Percentiles rank a stretch among this genome's conserved stretches.
These are phyloP conservation scores for Pichia manshurica DNA, from an alignment of 805 yeast species.

Conservation along the genomic window DNA sequence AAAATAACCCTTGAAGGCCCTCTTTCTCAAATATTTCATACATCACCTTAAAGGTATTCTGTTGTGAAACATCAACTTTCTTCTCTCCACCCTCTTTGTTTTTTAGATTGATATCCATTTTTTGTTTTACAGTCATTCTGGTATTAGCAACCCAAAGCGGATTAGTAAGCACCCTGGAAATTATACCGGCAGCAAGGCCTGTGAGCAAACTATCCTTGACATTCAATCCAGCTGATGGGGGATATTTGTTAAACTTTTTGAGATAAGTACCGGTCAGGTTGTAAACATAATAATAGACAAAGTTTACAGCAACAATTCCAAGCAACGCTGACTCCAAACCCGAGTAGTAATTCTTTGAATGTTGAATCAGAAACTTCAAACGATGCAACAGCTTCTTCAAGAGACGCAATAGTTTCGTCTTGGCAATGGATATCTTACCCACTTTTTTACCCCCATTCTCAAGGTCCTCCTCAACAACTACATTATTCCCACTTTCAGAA, in stretches of 20 bases:
- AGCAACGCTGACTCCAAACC: slow-evolving; percentile 85
- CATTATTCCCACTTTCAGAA: slow-evolving; percentile 1
- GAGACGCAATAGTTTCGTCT: background rate
- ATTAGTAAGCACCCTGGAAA: slow-evolving; percentile 75
- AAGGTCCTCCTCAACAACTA: background rate
- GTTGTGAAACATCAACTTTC: slow-evolving; percentile 22
- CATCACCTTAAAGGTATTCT: slow-evolving; percentile 50
- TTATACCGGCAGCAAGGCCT: slow-evolving; percentile 83
- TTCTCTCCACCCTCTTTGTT: slow-evolving; percentile 10
- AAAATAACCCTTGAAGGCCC: slow-evolving; percentile 67
- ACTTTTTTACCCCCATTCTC: background rate
- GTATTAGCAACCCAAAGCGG: slow-evolving; percentile 97
- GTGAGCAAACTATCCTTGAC: slow-evolving; percentile 56
- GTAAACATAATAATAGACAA: slow-evolving; percentile 86
- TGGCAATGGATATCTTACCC: background rate
- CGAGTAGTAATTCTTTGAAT: slow-evolving; percentile 65
- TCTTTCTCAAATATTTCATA: slow-evolving; percentile 60
- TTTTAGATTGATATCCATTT: slow-evolving; percentile 15
- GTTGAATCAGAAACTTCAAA: slow-evolving; percentile 43
- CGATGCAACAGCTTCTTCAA: slow-evolving; percentile 38
- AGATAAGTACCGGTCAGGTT: slow-evolving; percentile 46
- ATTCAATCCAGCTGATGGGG: slow-evolving; percentile 60
- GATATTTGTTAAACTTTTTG: slow-evolving; percentile 13
- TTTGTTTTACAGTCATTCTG: slow-evolving; percentile 60
- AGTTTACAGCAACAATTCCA: slow-evolving; percentile 82